A percentile compares a stretch with the other conserved stretches of the same genome.
These are phyloP conservation scores for Hymenotorrendiella dingleyae DNA, from an alignment of 2,329 filamentous ascomycete species.

Conservation along the genomic window DNA sequence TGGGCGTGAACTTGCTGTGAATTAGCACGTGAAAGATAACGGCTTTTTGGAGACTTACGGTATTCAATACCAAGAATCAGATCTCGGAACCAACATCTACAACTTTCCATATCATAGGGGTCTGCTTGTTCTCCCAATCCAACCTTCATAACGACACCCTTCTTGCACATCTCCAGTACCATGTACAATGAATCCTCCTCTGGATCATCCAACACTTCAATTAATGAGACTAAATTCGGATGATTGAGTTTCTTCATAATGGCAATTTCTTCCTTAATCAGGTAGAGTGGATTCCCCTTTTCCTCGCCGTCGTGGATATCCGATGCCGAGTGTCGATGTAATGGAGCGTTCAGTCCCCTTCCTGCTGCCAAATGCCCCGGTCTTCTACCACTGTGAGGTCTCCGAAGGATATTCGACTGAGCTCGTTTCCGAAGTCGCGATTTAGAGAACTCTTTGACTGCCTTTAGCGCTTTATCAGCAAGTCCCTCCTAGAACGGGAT, in stretches of 20 bases:
- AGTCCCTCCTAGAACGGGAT: not conserved
- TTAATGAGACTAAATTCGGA: constrained; percentile 83
- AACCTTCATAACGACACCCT: constrained; percentile 95
- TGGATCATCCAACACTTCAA: constrained; percentile 93
- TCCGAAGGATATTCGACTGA: constrained; percentile 78
- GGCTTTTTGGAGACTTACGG: constrained; percentile 55
- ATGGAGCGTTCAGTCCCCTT: constrained; percentile 36
- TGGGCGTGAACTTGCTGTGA: constrained; percentile 72
- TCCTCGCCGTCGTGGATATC: constrained; percentile 51
- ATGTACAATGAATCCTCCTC: constrained; percentile 96
- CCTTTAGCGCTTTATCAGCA: constrained; percentile 46
- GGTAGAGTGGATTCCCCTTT: constrained; percentile 65
- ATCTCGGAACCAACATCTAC: constrained; percentile 90
- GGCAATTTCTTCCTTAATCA: constrained; percentile 94
- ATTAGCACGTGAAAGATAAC: too few relatives aligned
- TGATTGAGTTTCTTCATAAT: constrained; percentile 99
- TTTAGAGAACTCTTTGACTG: constrained; percentile 97
- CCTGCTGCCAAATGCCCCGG: constrained; percentile 41
- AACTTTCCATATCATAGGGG: constrained; percentile 76
- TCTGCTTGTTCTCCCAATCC: constrained; percentile 76
- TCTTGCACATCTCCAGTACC: constrained; percentile 98
- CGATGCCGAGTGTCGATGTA: constrained; percentile 48
- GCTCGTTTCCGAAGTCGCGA: constrained; percentile 80
- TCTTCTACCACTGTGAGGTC: constrained; percentile 47
- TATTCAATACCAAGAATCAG: constrained; percentile 94